Conservation (phyloP, 2,329 filamentous ascomycete genomes). For the Ophiocordyceps sinensis region DNA sequence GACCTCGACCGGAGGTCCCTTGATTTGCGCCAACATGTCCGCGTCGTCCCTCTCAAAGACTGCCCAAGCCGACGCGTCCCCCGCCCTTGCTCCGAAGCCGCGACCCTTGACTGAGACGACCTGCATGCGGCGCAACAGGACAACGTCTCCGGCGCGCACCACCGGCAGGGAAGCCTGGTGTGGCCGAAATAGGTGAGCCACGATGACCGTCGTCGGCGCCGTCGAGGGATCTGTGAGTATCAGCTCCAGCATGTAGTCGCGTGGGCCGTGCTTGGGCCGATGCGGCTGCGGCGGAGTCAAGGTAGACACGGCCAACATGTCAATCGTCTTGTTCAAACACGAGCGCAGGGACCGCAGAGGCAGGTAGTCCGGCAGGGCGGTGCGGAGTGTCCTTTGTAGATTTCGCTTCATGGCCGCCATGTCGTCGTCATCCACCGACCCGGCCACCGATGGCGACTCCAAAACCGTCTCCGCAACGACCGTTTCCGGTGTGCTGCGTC, state of each 20-base stretch:
- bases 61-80: slow-evolving; percentile 45
- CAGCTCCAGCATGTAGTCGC: slow-evolving; percentile 46
- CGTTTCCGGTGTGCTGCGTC: slow-evolving; percentile 9
- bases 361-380: slow-evolving; percentile 37
- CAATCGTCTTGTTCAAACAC: slow-evolving; percentile 31
- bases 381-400: slow-evolving; percentile 29
- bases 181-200: slow-evolving; percentile 44
- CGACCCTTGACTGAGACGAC: slow-evolving; percentile 37
- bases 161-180: slow-evolving; percentile 42
- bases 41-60: slow-evolving; percentile 36
- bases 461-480: slow-evolving; percentile 5
- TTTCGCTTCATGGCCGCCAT: slow-evolving; percentile 27
- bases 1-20: slow-evolving; percentile 45
- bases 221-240: slow-evolving; percentile 41
- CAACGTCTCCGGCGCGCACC: slow-evolving; percentile 39
- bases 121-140: slow-evolving; percentile 42
- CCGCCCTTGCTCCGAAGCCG: slow-evolving; percentile 40
- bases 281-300: slow-evolving; percentile 33
- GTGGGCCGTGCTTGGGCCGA: slow-evolving; percentile 40
- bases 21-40: slow-evolving; percentile 34
- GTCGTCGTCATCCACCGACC: slow-evolving; percentile 12
- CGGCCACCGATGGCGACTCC: slow-evolving; percentile 15
- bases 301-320: slow-evolving; percentile 41
- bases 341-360: slow-evolving; percentile 36
- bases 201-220: slow-evolving; percentile 31